Base-by-base conservation (phyloP, 108 stramenopile genomes). In the Chaetoceros tenuissimus region DNA sequence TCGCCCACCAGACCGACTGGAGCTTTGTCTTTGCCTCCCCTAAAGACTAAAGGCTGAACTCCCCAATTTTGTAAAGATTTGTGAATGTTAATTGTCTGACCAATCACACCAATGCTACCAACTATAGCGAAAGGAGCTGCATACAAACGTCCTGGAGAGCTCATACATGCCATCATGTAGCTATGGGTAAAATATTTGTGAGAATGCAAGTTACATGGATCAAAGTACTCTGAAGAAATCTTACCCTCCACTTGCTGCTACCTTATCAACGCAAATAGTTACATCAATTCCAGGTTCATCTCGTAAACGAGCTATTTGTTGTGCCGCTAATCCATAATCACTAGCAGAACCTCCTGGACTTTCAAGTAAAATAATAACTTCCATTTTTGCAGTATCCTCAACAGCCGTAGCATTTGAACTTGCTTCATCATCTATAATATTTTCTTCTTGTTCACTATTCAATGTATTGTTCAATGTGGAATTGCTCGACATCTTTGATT, bases 111-210 rank as follows among this genome's bases (percentile, higher is more conserved):
- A 48, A 91, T 91, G 34, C 66, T 69, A 16, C 89, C 89, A 16
- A 91, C 53, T 28, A 87, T 64, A n/a, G 81, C 79, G 66, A 91
- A 91, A 3, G 89, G 89, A 25, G 89, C 77, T 18, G 84, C 84
- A 47, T 67, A 79, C 5, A 91, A 57, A 45, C 71, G 60, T 7
- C 84, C 84, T 0, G 88, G 88, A 56, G 74, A 73, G 13, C 77
- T 57, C 48, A 78, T 68, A 40, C 83, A 84, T 25, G 85, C 85
- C 64, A 87, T 78, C 84, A 91, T 85, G 72, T 91, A 91, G 46
- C 13, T 19, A 21, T 51, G 19, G 19, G 8, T 51, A 10, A 20
- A 21, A 21, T 10, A 51, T 51, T 51, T 18, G 22, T 21, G 22
- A 10, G 50, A 10, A 21, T 19, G 20, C 13, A 53, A 53, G 26